Percentiles rank a stretch among this genome's conserved stretches.
phyloP scores from a whole-genome alignment of 2,329 filamentous ascomycete genomes.

The Scopulariopsis brevicaulis region DNA sequence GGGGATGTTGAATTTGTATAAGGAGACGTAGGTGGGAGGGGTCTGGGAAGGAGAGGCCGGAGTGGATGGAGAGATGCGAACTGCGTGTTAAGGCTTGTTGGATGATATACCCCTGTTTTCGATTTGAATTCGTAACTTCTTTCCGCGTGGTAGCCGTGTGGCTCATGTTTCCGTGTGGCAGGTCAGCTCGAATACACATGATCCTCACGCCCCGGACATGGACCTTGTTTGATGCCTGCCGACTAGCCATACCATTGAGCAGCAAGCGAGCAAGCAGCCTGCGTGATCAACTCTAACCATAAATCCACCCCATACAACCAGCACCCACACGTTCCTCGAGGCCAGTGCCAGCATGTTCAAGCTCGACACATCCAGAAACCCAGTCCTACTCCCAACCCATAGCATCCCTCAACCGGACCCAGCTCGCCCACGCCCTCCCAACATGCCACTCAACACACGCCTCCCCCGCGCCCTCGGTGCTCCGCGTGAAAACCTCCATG shows the following conservation, averaged over 20 bases:
- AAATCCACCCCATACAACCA: no score
- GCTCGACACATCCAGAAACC: not conserved
- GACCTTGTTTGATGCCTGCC: no score
- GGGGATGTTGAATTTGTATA: not conserved
- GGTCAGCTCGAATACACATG: not conserved
- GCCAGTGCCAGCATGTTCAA: not conserved
- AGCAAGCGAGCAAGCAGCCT: not conserved
- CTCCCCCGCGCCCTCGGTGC: conserved; percentile 4
- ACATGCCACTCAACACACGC: conserved; percentile 1
- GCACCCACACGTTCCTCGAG: not conserved
- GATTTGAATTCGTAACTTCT: not conserved
- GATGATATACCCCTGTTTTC: not conserved
- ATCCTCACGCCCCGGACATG: no score
- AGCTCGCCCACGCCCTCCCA: conserved; percentile 7
- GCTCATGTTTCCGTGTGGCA: not conserved
- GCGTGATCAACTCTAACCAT: no score
- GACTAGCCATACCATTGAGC: not conserved
- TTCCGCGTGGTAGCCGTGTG: not conserved
- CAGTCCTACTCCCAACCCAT: conserved; percentile 8
- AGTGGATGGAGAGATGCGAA: not conserved
- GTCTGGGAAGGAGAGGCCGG: not conserved
- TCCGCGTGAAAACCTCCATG: conserved; percentile 10
- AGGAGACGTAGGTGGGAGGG: not conserved
- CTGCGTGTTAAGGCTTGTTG: not conserved
- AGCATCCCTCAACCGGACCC: conserved; percentile 7